These are phyloP conservation scores for Paulownia fortunei DNA, from an alignment of 257 asterid genomes.

Conservation along the genomic window DNA sequence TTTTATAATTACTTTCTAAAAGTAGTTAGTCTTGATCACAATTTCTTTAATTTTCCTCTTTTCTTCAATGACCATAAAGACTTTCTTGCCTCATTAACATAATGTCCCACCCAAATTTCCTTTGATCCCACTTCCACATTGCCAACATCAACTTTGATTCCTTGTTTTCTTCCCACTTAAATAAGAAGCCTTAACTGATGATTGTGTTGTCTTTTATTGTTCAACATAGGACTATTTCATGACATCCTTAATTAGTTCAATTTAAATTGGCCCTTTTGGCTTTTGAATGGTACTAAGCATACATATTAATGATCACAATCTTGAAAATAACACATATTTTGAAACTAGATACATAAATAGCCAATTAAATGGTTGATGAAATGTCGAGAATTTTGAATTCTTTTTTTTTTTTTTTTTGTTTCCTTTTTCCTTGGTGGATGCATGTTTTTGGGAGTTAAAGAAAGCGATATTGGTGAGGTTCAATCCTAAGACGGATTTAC, in stretches of 20 bases:
- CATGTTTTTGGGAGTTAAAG: constrained; percentile 1
- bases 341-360: background rate
- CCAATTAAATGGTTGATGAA: background rate
- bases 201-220: constrained; percentile 21
- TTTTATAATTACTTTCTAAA: background rate
- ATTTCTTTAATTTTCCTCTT: background rate
- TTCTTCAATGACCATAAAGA: background rate
- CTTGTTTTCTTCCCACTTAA: constrained; percentile 6
- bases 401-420: too few species aligned
- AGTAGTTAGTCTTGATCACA: background rate
- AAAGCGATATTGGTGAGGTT: constrained; percentile 86
- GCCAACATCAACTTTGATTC: constrained; percentile 17
- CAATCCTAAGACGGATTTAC: constrained; percentile 76
- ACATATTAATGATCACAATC: background rate
- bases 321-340: background rate
- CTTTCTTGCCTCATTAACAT: background rate
- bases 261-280: background rate
- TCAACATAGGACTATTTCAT: constrained; percentile 16
- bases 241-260: background rate
- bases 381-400: background rate
- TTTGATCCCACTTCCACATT: background rate
- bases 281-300: background rate
- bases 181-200: background rate
- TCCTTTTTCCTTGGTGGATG: background rate
- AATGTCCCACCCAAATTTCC: background rate